Base-by-base conservation (phyloP, 495 filamentous ascomycete species). In the Aspergillus bertholletiae region DNA sequence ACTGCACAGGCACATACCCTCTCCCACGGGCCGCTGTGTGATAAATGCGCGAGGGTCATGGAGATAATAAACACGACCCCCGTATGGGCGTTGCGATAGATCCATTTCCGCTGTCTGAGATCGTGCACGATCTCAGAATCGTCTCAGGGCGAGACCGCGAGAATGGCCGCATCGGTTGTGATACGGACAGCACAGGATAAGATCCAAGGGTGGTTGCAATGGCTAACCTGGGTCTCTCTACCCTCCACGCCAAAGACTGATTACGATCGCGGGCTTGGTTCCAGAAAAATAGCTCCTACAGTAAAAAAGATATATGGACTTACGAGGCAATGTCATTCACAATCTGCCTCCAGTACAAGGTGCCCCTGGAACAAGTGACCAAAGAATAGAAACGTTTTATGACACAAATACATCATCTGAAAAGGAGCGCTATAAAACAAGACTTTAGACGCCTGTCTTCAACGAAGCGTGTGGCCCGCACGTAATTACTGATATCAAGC, bases 1-100 rank as follows among this genome's bases (percentile, higher is more conserved):
- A n/a, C 34, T 54, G 52, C 48, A 48, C 34, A 18, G 26, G 41
- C 41, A 46, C 51, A 53, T 53, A 53, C 39, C 51, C 41, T 53
- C n/a, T n/a, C n/a, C 43, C 41, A 34, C 40, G 39, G 51, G 40
- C 51, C 40, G 40, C 41, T 45, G 49, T 43, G 11, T 18, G 17
- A 1, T 21, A 17, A 17, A 27, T 27, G 23, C 18, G n/a, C n/a
- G n/a, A n/a, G n/a, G n/a, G n/a, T 35, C 46, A 49, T 34, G 46
- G 32, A 32, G 18, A 40, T 21, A 34, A 41, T 12, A 21, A 7
- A n/a, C n/a, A n/a, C n/a, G n/a, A 32, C 18, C 15, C 7, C 5
- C 20, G 27, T 3, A 23, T 7, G 23, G 23, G n/a, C n/a, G n/a
- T n/a, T n/a, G n/a, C n/a, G n/a, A n/a, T n/a, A 35, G 15, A 35